These are phyloP conservation scores for Globisporangium emineosum DNA, from an alignment of 352 stramenopile genomes.

Conservation along the genomic window DNA sequence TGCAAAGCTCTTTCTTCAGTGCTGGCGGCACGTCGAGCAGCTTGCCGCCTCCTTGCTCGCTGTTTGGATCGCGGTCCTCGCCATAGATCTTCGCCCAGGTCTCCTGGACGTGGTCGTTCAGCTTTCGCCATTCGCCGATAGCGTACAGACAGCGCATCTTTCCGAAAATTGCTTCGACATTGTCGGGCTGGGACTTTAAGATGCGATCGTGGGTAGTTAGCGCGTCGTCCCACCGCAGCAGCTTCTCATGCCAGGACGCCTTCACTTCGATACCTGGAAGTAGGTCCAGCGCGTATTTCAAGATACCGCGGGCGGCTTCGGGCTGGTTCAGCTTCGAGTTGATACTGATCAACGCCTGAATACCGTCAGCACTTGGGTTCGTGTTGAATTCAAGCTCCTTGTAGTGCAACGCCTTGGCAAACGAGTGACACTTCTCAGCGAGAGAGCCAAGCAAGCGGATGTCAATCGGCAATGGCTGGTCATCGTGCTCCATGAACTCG, in stretches of 20 bases:
- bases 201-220: constrained; percentile 92
- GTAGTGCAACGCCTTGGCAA: constrained; percentile 98
- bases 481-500: constrained; percentile 99
- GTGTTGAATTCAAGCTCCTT: constrained; percentile 98
- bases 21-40: constrained; percentile 75
- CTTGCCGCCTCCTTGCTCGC: constrained; percentile 40
- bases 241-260: constrained; percentile 98
- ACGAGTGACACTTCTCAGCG: constrained; percentile 97
- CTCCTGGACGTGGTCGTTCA: constrained; percentile 91
- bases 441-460: constrained; percentile 96
- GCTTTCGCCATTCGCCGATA: constrained; percentile 95
- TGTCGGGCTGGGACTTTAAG: constrained; percentile 55
- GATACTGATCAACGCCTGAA: constrained; percentile 98
- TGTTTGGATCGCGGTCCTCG: constrained; percentile 37
- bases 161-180: constrained; percentile 96
- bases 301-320: constrained; percentile 97
- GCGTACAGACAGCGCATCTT: constrained; percentile 99
- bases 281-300: constrained; percentile 91
- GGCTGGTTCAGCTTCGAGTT: constrained; percentile 97
- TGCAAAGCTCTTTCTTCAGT: constrained; percentile 84
- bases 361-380: constrained; percentile 88
- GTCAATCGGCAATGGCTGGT: constrained; percentile 96
- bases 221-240: constrained; percentile 97
- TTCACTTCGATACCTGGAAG: constrained; percentile 84
- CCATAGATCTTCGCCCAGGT: constrained; percentile 87